These are phyloP conservation scores for Russula ochroleuca DNA, from an alignment of 768 basidiomycete genomes.

Conservation along the genomic window DNA sequence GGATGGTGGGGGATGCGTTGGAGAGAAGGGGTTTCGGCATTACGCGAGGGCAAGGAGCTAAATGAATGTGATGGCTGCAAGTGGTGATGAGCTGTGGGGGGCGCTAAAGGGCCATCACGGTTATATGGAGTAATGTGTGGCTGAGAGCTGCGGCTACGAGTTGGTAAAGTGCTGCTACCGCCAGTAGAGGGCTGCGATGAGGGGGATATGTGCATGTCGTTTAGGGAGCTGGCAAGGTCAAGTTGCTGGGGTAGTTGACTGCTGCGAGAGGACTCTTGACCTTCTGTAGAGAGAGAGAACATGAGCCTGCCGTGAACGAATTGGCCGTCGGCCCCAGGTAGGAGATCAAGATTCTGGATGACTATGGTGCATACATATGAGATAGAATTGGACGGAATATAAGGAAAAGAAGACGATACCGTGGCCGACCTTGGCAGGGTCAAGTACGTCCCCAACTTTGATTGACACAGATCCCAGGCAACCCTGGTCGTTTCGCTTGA, in stretches of 20 bases:
- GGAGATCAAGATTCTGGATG: constrained; percentile 69
- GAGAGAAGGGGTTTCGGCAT: constrained; percentile 32
- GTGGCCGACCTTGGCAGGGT: constrained; percentile 36
- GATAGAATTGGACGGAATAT: not conserved
- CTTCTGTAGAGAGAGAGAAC: constrained; percentile 46
- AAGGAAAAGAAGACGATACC: constrained; percentile 12
- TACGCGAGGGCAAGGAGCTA: constrained; percentile 13
- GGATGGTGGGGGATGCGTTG: constrained; percentile 16
- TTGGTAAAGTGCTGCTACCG: constrained; percentile 5
- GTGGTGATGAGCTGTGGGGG: constrained; percentile 3
- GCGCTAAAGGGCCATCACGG: constrained; percentile 17
- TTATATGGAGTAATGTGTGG: not conserved
- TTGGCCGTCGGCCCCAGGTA: constrained; percentile 66
- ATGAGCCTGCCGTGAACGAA: constrained; percentile 81
- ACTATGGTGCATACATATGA: constrained; percentile 37
- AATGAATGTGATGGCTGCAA: constrained; percentile 23
- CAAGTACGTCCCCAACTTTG: constrained; percentile 39
- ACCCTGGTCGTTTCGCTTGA: constrained; percentile 81
- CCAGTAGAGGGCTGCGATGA: not conserved
- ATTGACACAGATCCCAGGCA: constrained; percentile 49
- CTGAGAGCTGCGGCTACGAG: constrained; percentile 18
- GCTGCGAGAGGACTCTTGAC: constrained; percentile 23
- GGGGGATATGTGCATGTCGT: constrained; percentile 18
- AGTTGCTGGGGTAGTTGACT: constrained; percentile 26
- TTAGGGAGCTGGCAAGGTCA: constrained; percentile 18